Percentiles rank a stretch among this genome's conserved stretches.
Conservation (phyloP, 1,139 yeast species). For the Pneumocystis canis region DNA sequence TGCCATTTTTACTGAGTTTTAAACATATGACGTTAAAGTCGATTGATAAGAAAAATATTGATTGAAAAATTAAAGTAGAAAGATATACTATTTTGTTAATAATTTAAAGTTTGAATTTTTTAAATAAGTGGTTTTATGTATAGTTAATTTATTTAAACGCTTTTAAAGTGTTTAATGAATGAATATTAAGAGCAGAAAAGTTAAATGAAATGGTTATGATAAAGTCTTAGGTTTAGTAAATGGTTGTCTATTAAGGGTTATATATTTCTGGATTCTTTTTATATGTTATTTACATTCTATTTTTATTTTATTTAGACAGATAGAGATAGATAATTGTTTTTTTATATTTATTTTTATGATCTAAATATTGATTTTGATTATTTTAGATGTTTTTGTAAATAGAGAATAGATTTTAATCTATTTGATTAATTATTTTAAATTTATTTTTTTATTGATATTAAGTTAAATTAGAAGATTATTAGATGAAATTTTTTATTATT, state of each 20-base stretch:
- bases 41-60: neutral
- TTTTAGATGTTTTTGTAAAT: constrained; percentile 46
- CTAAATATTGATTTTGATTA: neutral
- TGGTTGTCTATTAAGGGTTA: constrained; percentile 62
- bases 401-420: constrained; percentile 76
- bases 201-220: neutral
- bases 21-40: neutral
- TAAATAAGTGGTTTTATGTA: neutral
- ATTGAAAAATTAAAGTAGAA: neutral
- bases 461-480: constrained; percentile 79
- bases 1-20: constrained; percentile 13
- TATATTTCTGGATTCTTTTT: too few species aligned
- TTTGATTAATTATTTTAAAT: neutral
- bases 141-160: too few species aligned
- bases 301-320: constrained; percentile 98
- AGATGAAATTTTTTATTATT: constrained; percentile 82
- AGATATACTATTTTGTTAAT: too few species aligned
- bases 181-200: neutral
- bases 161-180: neutral
- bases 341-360: constrained; percentile 27
- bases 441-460: neutral
- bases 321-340: constrained; percentile 97
- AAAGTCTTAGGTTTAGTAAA: constrained; percentile 31
- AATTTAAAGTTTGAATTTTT: too few species aligned
- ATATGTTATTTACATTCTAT: too few species aligned